A percentile compares a stretch with the other conserved stretches of the same genome.
Evolutionary conservation across 129 eudicot species (phyloP).

Genomic region (Deinandra increscens): DNA sequence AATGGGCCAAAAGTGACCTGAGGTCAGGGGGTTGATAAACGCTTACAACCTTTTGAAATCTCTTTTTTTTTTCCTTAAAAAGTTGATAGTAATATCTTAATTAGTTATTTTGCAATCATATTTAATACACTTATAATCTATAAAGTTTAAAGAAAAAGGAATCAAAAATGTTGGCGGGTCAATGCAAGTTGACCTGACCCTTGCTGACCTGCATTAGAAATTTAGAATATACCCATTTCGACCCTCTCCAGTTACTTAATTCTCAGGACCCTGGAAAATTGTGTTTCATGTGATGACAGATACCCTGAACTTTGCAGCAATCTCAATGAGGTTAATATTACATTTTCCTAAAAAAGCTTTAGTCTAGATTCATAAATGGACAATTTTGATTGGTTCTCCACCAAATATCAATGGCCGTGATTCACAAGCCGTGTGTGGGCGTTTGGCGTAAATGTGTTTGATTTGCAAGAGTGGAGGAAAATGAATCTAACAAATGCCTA

Average conservation of each 20-base stretch:
- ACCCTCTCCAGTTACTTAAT: not conserved
- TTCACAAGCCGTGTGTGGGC: constrained; percentile 87
- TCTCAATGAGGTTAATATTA: constrained; percentile 88
- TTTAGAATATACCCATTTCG: not conserved
- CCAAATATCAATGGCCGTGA: constrained; percentile 37
- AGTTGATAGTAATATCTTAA: not conserved
- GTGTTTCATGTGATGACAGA: constrained; percentile 86
- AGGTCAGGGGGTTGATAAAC: not conserved
- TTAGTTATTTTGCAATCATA: not conserved
- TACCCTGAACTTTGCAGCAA: constrained; percentile 83
- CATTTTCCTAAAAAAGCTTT: constrained; percentile 62
- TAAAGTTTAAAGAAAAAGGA: not conserved
- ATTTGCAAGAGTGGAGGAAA: constrained; percentile 73
- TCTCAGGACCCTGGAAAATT: constrained; percentile 76
- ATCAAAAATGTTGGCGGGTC: not conserved
- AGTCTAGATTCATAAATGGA: constrained; percentile 64
- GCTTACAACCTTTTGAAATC: not conserved
- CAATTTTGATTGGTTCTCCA: constrained; percentile 52
- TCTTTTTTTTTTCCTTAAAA: not conserved
- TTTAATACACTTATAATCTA: not conserved
- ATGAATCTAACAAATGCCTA: constrained; percentile 57
- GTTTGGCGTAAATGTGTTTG: constrained; percentile 89
- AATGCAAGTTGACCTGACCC: not conserved
- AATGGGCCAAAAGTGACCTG: not conserved
- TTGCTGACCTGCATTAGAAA: not conserved